Conservation (phyloP, 768 basidiomycete species). For the Agaricus blazei region DNA sequence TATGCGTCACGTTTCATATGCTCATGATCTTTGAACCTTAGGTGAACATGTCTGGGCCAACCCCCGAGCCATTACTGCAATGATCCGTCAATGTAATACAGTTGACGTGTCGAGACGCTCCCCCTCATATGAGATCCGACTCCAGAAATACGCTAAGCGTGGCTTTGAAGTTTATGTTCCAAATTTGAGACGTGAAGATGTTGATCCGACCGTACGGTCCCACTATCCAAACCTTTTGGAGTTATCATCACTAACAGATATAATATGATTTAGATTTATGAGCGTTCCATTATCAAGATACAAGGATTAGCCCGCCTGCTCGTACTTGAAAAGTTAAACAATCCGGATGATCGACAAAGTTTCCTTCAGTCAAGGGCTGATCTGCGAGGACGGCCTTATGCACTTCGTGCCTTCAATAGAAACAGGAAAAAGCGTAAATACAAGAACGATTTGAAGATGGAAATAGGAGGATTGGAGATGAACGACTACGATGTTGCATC, state of each 20-base stretch:
- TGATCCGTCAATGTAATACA: constrained; percentile 65
- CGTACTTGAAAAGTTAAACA: constrained; percentile 53
- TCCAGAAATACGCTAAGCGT: constrained; percentile 51
- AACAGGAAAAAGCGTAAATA: constrained; percentile 32
- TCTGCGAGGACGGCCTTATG: constrained; percentile 44
- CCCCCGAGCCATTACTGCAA: constrained; percentile 52
- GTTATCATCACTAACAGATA: neutral
- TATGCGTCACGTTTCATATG: neutral
- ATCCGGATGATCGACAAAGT: constrained; percentile 34
- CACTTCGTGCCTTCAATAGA: constrained; percentile 20
- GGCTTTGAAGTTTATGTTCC: constrained; percentile 57
- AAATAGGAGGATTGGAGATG: constrained; percentile 44
- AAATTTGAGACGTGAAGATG: constrained; percentile 38
- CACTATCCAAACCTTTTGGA: neutral
- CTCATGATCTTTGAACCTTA: constrained; percentile 10
- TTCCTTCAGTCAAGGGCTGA: constrained; percentile 45
- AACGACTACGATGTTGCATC: constrained; percentile 52
- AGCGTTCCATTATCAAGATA: constrained; percentile 51
- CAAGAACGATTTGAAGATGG: constrained; percentile 53
- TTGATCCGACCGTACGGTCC: constrained; percentile 56
- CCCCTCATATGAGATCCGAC: constrained; percentile 59
- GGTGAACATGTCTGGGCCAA: constrained; percentile 52
- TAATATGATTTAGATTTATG: constrained; percentile 42
- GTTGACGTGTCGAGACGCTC: constrained; percentile 60
- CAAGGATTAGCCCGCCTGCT: constrained; percentile 59